phyloP scores from a whole-genome alignment of 805 yeast genomes.

The Metschnikowia borealis region DNA sequence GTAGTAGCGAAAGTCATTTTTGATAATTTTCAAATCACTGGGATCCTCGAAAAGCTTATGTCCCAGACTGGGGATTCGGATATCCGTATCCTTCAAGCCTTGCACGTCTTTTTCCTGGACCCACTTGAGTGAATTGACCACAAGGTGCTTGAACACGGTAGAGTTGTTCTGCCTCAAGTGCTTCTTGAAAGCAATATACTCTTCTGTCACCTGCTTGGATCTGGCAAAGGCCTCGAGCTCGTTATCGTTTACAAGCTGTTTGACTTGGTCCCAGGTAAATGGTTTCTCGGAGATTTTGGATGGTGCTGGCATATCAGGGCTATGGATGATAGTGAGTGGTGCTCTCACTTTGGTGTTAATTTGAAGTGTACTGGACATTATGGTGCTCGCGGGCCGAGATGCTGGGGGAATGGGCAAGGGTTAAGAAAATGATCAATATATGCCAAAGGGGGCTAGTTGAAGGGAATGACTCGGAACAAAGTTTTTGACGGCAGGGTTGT shows the following conservation, averaged over 20 bases:
- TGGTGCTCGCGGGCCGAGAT: conserved; percentile 6
- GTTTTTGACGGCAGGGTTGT: too few relatives aligned
- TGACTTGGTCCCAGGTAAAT: conserved; percentile 45
- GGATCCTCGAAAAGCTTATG: conserved; percentile 39
- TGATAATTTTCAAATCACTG: conserved; percentile 42
- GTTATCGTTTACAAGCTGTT: conserved; percentile 36
- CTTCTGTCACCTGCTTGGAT: conserved; percentile 37
- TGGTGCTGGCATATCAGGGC: conserved; percentile 36
- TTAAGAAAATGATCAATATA: too few relatives aligned
- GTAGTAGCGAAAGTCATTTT: conserved; percentile 66
- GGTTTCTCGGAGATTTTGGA: conserved; percentile 35
- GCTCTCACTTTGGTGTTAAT: conserved; percentile 5
- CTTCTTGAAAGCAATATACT: conserved; percentile 46
- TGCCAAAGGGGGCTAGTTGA: not conserved
- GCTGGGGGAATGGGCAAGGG: too few relatives aligned
- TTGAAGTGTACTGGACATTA: conserved; percentile 8
- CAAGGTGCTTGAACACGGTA: conserved; percentile 46
- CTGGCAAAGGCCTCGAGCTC: conserved; percentile 48
- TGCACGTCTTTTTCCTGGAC: conserved; percentile 23
- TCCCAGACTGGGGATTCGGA: conserved; percentile 26
- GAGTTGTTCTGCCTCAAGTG: conserved; percentile 30
- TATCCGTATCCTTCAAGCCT: conserved; percentile 16
- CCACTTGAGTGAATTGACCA: conserved; percentile 52
- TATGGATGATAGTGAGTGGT: conserved; percentile 18
- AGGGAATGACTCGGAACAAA: not conserved